Evolutionary conservation across 2,329 filamentous ascomycete genomes (phyloP).

Genomic region (Scytalidium sp.): DNA sequence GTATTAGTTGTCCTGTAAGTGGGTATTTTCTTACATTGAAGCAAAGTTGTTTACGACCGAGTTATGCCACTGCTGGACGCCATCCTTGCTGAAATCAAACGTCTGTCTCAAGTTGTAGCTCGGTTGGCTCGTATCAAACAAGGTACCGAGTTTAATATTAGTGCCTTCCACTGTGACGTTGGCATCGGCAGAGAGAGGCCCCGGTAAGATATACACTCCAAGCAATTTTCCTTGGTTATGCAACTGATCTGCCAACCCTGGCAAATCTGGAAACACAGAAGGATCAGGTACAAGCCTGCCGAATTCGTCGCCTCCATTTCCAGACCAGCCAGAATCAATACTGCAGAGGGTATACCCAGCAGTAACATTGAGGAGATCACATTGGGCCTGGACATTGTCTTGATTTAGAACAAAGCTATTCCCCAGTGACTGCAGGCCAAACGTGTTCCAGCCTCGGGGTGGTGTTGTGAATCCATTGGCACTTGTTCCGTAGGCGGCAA

Average conservation of each 20-base stretch:
- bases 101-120: not conserved
- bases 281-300: not conserved
- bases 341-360: not conserved
- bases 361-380: not conserved
- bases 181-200: not conserved
- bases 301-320: not conserved
- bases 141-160: not conserved
- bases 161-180: not conserved
- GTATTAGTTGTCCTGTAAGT: too few relatives aligned
- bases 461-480: not conserved
- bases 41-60: not conserved
- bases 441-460: slow-evolving; percentile 1
- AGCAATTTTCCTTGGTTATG: not conserved
- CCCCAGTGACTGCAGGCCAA: not conserved
- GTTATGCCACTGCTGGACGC: not conserved
- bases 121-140: not conserved
- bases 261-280: not conserved
- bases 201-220: not conserved
- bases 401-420: not conserved
- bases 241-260: not conserved
- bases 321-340: not conserved
- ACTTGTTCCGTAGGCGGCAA: not conserved
- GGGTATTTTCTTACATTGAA: not conserved
- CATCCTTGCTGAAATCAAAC: not conserved
- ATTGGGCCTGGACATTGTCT: not conserved